phyloP scores from a whole-genome alignment of 768 basidiomycete species.

The Leccinum sublutescens region DNA sequence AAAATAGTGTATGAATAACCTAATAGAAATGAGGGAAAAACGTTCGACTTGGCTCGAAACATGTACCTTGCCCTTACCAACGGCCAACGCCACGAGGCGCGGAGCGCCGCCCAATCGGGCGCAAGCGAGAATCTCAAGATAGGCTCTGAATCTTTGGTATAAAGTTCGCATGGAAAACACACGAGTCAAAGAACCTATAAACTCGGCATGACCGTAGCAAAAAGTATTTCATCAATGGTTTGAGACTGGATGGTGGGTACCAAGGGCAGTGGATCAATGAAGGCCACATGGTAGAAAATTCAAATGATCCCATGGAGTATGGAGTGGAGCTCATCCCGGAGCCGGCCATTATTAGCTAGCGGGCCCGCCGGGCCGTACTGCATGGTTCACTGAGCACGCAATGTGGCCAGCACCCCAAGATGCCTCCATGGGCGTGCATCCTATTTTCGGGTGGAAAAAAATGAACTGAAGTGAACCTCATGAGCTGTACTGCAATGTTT shows the following conservation, averaged over 20 bases:
- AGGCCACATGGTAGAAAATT: neutral
- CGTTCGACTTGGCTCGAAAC: no score
- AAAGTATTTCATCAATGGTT: neutral
- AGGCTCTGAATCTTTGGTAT: neutral
- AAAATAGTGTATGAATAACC: no score
- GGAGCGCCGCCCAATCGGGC: neutral
- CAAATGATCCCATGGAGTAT: neutral
- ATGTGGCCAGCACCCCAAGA: no score
- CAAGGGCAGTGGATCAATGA: neutral
- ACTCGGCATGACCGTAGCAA: conserved; percentile 6
- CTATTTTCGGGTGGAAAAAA: neutral
- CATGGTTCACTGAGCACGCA: no score
- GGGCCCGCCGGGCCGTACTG: no score
- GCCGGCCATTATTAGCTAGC: neutral
- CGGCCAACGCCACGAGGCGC: no score
- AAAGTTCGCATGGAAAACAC: neutral
- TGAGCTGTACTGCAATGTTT: neutral
- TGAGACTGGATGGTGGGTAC: conserved; percentile 2
- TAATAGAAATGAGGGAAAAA: no score
- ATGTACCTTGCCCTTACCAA: no score
- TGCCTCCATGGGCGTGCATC: neutral
- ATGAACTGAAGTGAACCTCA: neutral
- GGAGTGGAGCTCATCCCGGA: neutral
- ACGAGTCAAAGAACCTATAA: neutral
- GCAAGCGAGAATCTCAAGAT: neutral